phyloP scores from a whole-genome alignment of 169 alveolate genomes.

The Plasmodium vinckei region DNA sequence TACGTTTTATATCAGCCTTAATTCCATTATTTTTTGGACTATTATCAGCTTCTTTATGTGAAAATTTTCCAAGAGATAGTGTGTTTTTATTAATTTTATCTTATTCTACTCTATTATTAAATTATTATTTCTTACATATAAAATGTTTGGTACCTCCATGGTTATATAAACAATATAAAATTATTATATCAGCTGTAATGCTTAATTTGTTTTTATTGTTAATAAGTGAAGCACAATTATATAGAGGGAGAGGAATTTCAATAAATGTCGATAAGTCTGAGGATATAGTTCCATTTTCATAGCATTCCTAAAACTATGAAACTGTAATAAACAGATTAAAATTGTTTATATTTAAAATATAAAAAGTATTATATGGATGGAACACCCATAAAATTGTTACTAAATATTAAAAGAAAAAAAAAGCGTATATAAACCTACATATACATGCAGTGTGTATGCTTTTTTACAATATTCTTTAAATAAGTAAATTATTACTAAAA shows the following conservation, averaged over 20 bases:
- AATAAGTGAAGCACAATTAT: slow-evolving; percentile 75
- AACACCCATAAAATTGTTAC: too few relatives aligned
- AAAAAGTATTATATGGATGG: too few relatives aligned
- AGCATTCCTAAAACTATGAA: background rate
- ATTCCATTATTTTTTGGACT: slow-evolving; percentile 71
- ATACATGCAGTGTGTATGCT: too few relatives aligned
- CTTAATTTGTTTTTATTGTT: slow-evolving; percentile 37
- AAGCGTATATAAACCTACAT: too few relatives aligned
- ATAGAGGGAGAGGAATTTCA: slow-evolving; percentile 48
- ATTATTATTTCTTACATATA: slow-evolving; percentile 72
- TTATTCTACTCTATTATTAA: slow-evolving; percentile 31
- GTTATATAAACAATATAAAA: slow-evolving; percentile 38
- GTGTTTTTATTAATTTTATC: slow-evolving; percentile 58
- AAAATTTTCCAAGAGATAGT: slow-evolving; percentile 73
- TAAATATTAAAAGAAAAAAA: too few relatives aligned
- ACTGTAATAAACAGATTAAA: too few relatives aligned
- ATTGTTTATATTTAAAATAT: too few relatives aligned
- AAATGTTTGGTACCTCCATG: slow-evolving; percentile 68
- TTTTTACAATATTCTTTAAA: too few relatives aligned
- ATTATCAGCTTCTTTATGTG: slow-evolving; percentile 64
- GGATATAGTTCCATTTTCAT: background rate
- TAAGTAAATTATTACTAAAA: too few relatives aligned
- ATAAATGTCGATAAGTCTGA: slow-evolving; percentile 27
- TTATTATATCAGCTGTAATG: slow-evolving; percentile 16
- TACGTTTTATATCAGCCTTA: slow-evolving; percentile 69